phyloP scores from a whole-genome alignment of 805 yeast species.

The Suhomyces sp. region DNA sequence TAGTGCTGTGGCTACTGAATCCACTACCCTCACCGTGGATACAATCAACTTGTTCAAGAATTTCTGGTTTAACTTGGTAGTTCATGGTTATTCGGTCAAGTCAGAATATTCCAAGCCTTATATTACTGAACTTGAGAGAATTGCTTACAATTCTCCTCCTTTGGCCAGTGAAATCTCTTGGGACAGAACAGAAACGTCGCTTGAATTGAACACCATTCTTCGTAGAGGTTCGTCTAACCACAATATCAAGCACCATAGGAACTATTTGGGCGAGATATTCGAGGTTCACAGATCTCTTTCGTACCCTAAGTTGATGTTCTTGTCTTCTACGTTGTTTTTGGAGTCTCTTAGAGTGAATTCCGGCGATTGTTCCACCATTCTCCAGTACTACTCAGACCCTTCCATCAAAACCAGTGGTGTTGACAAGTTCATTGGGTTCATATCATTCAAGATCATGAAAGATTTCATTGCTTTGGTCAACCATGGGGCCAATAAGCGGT shows the following conservation, averaged over 20 bases:
- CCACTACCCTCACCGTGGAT: conserved; percentile 39
- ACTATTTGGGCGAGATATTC: conserved; percentile 49
- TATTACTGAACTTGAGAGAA: conserved; percentile 50
- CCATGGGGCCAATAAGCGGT: conserved; percentile 51
- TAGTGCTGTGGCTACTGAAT: background rate
- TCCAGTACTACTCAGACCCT: conserved; percentile 84
- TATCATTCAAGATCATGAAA: conserved; percentile 57
- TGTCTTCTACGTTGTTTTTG: conserved; percentile 75
- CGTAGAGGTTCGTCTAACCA: conserved; percentile 85
- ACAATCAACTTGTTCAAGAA: conserved; percentile 68
- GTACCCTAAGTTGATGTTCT: conserved; percentile 78
- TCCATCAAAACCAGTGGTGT: conserved; percentile 66
- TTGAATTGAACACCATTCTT: conserved; percentile 86
- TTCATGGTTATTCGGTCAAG: conserved; percentile 77
- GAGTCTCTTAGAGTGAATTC: conserved; percentile 75
- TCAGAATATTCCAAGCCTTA: conserved; percentile 53
- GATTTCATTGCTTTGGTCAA: conserved; percentile 54
- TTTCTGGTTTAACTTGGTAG: conserved; percentile 91
- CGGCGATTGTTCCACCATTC: conserved; percentile 77
- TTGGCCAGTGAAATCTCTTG: conserved; percentile 26
- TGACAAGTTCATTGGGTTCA: conserved; percentile 61
- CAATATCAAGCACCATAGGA: conserved; percentile 73
- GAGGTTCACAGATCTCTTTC: conserved; percentile 55
- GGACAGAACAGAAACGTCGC: conserved; percentile 83
- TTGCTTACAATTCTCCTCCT: conserved; percentile 69